Base-by-base conservation (phyloP, 163 green algal species). In the Scenedesmus sp. region DNA sequence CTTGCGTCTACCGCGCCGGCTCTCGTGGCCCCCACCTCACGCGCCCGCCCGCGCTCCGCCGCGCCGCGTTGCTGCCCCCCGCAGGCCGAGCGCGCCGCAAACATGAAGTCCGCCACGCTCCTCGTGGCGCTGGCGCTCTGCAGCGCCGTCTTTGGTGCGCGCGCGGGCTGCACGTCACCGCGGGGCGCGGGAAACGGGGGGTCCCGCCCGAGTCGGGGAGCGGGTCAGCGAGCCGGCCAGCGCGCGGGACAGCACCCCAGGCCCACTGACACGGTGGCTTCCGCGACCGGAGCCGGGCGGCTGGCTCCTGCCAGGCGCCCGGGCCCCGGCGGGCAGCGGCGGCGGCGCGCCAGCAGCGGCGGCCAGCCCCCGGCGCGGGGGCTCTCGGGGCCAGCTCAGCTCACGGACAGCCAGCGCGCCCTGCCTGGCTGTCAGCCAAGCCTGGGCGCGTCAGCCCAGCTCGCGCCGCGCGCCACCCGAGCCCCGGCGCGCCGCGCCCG, bases 61-160 rank as follows among this genome's bases (percentile, higher is more conserved):
- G n/a, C n/a, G n/a, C n/a, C n/a, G n/a, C n/a, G n/a, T n/a, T 44
- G 24, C 56, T 64, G 28, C 56, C 56, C 39, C 24, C 56, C 39
- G 56, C 56, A 64, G 56, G 56, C 56, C 28, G 56, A 64, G 56
- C 36, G 56, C 56, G 39, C 26, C n/a, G n/a, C 11, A 64, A 64
- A 64, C 56, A 64, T 64, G 56, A 64, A 29, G 56, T 29, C 28
- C 28, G 56, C 56, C 28, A 63, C 28, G 24, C 28, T 64, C 56
- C 56, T 74, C 26, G 47, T 74, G 64, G 64, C 64, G 6, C 18
- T 74, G 64, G 64, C 64, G 64, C 64, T 74, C 17, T 44, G 44
- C 33, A 47, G 45, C 60, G 44, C 45, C 5, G 64, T 17, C 26
- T 50, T 60, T 26, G 64, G 64, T 74, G 53, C 44, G 64, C 11